Percentiles rank a stretch among this genome's conserved stretches.
phyloP scores from a whole-genome alignment of 495 filamentous ascomycete genomes.

The Trichocladium uniseriatum region DNA sequence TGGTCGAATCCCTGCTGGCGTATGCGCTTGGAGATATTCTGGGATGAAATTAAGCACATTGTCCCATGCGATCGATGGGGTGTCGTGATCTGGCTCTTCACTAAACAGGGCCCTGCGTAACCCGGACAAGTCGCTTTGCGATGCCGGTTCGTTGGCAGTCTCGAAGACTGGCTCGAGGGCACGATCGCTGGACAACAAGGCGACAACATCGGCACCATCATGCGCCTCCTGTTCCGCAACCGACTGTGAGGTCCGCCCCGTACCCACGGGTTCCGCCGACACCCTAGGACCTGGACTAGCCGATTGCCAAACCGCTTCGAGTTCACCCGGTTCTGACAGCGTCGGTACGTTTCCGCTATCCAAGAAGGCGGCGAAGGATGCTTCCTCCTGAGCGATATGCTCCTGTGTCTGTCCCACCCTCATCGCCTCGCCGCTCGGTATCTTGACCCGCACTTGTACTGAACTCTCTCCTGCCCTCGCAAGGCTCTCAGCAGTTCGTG shows the following conservation, averaged over 20 bases:
- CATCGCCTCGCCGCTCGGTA: conserved; percentile 31
- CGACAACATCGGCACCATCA: conserved; percentile 39
- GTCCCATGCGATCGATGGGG: conserved; percentile 27
- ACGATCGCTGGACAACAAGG: conserved; percentile 25
- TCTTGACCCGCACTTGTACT: conserved; percentile 45
- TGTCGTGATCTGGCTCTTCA: conserved; percentile 6
- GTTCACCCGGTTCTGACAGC: conserved; percentile 16
- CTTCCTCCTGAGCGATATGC: conserved; percentile 30
- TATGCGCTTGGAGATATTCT: conserved; percentile 15
- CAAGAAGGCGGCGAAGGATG: conserved; percentile 37
- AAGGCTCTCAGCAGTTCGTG: conserved; percentile 6
- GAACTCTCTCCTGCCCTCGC: conserved; percentile 19
- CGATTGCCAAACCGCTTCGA: conserved; percentile 15
- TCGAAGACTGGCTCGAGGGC: conserved; percentile 19
- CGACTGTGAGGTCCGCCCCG: conserved; percentile 2
- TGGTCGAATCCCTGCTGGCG: conserved; percentile 2
- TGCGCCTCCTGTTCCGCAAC: conserved; percentile 28
- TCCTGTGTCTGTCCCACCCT: conserved; percentile 22
- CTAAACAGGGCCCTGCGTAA: conserved; percentile 30
- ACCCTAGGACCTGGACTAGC: background rate
- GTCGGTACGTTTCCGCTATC: conserved; percentile 23
- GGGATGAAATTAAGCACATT: conserved; percentile 37
- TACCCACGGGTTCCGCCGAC: background rate
- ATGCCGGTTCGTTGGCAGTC: conserved; percentile 9
- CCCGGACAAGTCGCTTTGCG: conserved; percentile 16